A percentile compares a stretch with the other conserved stretches of the same genome.
Evolutionary conservation across 1,284 basidiomycete species (phyloP).

Genomic region (Tremellales sp.): DNA sequence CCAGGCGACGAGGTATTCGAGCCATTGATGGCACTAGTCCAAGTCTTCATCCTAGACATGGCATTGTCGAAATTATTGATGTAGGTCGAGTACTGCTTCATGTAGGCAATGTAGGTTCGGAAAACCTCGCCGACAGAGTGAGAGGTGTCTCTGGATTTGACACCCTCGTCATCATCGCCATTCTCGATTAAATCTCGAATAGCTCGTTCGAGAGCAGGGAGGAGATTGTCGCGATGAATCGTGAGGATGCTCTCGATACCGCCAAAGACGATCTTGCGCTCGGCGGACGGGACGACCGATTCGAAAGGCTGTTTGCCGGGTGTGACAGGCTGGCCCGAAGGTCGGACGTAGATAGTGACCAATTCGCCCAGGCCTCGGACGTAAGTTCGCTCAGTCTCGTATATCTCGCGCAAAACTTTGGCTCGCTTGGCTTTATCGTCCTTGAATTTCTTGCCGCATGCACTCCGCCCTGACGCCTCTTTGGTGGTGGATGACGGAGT

Average conservation of each 20-base stretch:
- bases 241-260: constrained; percentile 85
- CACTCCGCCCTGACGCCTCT: constrained; percentile 11
- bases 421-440: constrained; percentile 76
- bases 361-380: constrained; percentile 88
- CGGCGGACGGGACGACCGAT: constrained; percentile 56
- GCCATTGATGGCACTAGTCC: constrained; percentile 60
- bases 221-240: constrained; percentile 87
- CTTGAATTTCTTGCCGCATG: constrained; percentile 81
- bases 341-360: constrained; percentile 90
- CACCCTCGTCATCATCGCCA: constrained; percentile 64
- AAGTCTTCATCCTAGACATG: constrained; percentile 75
- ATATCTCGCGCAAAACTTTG: constrained; percentile 76
- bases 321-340: constrained; percentile 64
- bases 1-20: constrained; percentile 50
- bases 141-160: constrained; percentile 68
- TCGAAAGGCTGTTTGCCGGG: constrained; percentile 63
- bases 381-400: constrained; percentile 90
- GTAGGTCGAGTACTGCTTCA: constrained; percentile 95
- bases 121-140: constrained; percentile 85
- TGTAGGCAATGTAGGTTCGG: constrained; percentile 85
- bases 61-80: constrained; percentile 96
- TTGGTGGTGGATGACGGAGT: neutral
- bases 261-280: constrained; percentile 88
- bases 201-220: constrained; percentile 79
- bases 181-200: constrained; percentile 62